These are phyloP conservation scores for Botrytis sinoallii DNA, from an alignment of 2,329 filamentous ascomycete species.

Conservation along the genomic window DNA sequence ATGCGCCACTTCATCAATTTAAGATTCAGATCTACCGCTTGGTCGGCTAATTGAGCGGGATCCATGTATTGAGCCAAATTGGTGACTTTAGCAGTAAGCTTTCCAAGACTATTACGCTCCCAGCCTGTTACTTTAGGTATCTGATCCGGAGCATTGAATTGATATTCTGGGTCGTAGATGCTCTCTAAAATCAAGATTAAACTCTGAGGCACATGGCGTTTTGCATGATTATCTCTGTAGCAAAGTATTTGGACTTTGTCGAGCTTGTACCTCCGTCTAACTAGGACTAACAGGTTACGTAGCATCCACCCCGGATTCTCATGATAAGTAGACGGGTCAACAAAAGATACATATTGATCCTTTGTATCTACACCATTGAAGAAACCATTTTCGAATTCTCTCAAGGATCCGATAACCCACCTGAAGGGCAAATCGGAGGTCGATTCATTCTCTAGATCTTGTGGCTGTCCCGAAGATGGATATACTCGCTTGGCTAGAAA, in stretches of 20 bases:
- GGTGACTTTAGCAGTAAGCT: conserved; percentile 72
- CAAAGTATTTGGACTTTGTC: conserved; percentile 79
- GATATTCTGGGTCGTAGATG: conserved; percentile 21
- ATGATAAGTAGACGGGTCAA: conserved; percentile 87
- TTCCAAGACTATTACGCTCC: conserved; percentile 80
- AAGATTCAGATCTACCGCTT: conserved; percentile 91
- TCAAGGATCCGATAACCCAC: conserved; percentile 76
- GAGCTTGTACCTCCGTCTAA: conserved; percentile 77
- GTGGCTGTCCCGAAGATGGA: conserved; percentile 34
- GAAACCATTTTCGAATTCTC: conserved; percentile 81
- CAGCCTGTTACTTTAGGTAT: conserved; percentile 94
- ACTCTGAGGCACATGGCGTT: conserved; percentile 76
- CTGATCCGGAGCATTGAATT: conserved; percentile 21
- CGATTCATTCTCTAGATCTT: conserved; percentile 52
- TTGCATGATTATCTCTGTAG: conserved; percentile 79
- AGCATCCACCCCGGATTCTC: conserved; percentile 90
- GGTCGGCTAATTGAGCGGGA: conserved; percentile 79
- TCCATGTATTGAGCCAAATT: conserved; percentile 94
- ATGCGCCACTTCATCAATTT: conserved; percentile 99
- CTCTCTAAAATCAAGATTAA: conserved; percentile 59
- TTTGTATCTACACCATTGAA: conserved; percentile 69
- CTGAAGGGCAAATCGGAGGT: conserved; percentile 46
- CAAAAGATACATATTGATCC: conserved; percentile 82
- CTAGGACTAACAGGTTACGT: conserved; percentile 80
- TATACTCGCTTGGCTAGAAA: conserved; percentile 83